Percentiles rank a stretch among this genome's conserved stretches.
Evolutionary conservation across 2,329 filamentous ascomycete genomes (phyloP).

Genomic region (Pseudofabraea citricarpa): DNA sequence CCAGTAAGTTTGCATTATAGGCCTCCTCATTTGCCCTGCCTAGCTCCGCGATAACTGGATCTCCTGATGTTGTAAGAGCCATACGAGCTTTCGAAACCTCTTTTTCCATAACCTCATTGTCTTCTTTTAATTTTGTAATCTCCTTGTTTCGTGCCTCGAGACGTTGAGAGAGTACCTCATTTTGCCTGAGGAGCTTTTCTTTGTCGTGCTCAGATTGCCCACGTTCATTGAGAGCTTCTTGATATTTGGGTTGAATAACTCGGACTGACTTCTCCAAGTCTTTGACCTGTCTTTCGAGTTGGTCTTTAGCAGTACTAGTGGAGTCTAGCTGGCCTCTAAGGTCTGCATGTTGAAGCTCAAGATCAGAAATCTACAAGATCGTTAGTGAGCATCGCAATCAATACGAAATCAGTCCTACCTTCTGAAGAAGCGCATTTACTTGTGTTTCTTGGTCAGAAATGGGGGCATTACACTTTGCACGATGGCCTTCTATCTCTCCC

Average conservation of each 20-base stretch:
- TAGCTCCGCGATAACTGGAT: constrained; percentile 35
- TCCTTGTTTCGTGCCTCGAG: constrained; percentile 14
- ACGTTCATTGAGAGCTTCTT: constrained; percentile 47
- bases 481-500: constrained; percentile 21
- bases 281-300: constrained; percentile 40
- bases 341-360: not conserved
- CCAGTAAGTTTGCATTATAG: constrained; percentile 10
- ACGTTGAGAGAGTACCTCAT: constrained; percentile 12
- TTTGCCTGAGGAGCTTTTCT: constrained; percentile 15
- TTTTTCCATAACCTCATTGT: constrained; percentile 11
- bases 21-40: constrained; percentile 35
- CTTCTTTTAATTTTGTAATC: constrained; percentile 20
- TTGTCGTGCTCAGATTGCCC: constrained; percentile 40
- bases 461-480: constrained; percentile 17
- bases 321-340: no score
- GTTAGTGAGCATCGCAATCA: no score
- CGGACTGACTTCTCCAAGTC: constrained; percentile 40
- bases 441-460: constrained; percentile 31
- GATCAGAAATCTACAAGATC: not conserved
- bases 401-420: no score
- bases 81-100: constrained; percentile 22
- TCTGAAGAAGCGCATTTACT: no score
- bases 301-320: no score
- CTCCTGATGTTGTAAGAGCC: constrained; percentile 22
- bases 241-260: constrained; percentile 41